Evolutionary conservation across 1,139 yeast genomes (phyloP).

Genomic region (Groenewaldozyma sp.): DNA sequence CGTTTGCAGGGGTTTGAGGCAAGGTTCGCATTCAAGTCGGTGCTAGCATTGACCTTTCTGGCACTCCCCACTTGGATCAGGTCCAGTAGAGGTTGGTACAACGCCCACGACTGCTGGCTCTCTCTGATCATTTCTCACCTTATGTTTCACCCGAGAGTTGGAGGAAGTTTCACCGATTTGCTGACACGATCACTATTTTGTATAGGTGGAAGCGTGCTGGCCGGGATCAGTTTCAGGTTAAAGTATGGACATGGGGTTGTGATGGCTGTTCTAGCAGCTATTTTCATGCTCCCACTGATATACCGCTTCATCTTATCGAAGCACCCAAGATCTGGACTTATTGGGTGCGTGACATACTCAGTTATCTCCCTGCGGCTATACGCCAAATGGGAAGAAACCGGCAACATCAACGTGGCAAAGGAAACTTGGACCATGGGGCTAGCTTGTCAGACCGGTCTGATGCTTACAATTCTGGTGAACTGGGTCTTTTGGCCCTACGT

Average conservation of each 20-base stretch:
- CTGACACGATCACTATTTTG: conserved; percentile 30
- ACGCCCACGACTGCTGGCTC: conserved; percentile 36
- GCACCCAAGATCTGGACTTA: conserved; percentile 36
- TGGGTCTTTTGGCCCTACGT: conserved; percentile 44
- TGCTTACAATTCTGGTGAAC: conserved; percentile 32
- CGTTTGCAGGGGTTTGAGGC: conserved; percentile 32
- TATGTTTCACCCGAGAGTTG: conserved; percentile 36
- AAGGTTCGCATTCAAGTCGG: conserved; percentile 36
- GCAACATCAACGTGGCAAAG: conserved; percentile 12
- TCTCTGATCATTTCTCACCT: conserved; percentile 34
- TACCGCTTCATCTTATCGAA: conserved; percentile 27
- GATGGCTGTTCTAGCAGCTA: conserved; percentile 33
- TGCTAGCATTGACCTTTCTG: conserved; percentile 31
- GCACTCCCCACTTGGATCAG: conserved; percentile 38
- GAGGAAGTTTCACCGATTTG: conserved; percentile 35
- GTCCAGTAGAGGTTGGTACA: conserved; percentile 35
- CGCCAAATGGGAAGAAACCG: conserved; percentile 3
- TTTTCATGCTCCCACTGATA: conserved; percentile 30
- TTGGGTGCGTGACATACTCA: conserved; percentile 35
- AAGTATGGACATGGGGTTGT: conserved; percentile 34
- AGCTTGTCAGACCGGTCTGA: conserved; percentile 34
- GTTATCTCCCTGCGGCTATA: conserved; percentile 30
- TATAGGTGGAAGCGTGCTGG: conserved; percentile 38
- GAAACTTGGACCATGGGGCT: conserved; percentile 35
- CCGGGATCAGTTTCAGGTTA: conserved; percentile 37